Evolutionary conservation across 257 asterid genomes (phyloP), one percentile per base, ranked within the genome.

Genomic region (Misopates orontium): DNA sequence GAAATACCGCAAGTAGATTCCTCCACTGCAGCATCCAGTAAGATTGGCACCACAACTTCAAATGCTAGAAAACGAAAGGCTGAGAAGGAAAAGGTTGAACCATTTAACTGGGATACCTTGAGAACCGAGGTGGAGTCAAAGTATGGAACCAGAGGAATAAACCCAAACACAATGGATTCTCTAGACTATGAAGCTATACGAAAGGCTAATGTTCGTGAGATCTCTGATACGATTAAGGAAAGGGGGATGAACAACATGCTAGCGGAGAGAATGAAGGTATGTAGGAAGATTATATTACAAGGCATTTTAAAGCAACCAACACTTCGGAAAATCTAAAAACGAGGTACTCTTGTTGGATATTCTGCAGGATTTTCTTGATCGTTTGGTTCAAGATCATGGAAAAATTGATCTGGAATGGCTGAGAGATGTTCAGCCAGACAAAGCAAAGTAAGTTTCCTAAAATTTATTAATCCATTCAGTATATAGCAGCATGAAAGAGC

Each of bases 321-420:
- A 67, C 71, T 42, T 40, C 21, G 60, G 31, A 13, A 62, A 40
- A 44, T n/a, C 50, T 24, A 64, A 32, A 67, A 56, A 49, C 60
- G 18, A 44, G 20, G 7, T 21, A 55, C 58, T 21, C n/a, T 71
- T 47, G 13, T 53, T 63, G 67, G 77, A 57, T 69, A 68, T 77
- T 78, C 58, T 79, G 83, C 90, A 93, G 99, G 94, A 74, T 70
- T 93, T 93, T 60, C 97, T 93, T 41, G 64, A 90, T 62, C 87
- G 97, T 28, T 25, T 93, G 64, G 95, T 86, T 47, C 66, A 66
- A 59, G 99, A 93, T 24, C 99, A 93, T 71, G 97, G 77, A 72
- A 82, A 82, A 60, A 68, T 84, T 21, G 97, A 93, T 82, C 89
- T 93, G 19, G 99, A 93, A 87, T 93, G 99, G 99, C 71, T 93